A percentile compares a stretch with the other conserved stretches of the same genome.
Evolutionary conservation across 1,139 yeast genomes (phyloP).

Genomic region (Pneumocystis canis): DNA sequence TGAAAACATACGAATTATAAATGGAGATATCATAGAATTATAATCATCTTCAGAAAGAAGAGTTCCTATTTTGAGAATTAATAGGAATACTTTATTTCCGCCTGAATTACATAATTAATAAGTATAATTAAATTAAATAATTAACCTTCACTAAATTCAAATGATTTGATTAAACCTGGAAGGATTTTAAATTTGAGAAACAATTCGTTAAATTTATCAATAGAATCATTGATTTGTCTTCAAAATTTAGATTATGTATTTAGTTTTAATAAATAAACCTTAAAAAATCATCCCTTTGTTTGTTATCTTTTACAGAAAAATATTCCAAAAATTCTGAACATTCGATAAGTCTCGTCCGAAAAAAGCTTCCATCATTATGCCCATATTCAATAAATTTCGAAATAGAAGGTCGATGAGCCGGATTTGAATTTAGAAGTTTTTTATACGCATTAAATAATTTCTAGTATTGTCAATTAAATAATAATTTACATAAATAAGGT

Average conservation of each 20-base stretch:
- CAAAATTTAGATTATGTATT: background rate
- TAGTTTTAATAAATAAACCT: background rate
- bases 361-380: constrained; percentile 23
- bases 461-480: background rate
- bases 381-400: constrained; percentile 39
- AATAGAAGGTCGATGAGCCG: constrained; percentile 31
- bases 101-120: constrained; percentile 7
- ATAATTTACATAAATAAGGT: constrained; percentile 14
- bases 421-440: constrained; percentile 19
- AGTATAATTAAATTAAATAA: background rate
- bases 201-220: constrained; percentile 38
- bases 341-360: constrained; percentile 34
- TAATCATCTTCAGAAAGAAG: constrained; percentile 31
- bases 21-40: constrained; percentile 41
- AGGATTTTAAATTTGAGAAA: constrained; percentile 48
- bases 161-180: constrained; percentile 45
- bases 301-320: constrained; percentile 41
- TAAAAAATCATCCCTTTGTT: constrained; percentile 37
- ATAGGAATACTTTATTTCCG: constrained; percentile 13
- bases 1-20: constrained; percentile 46
- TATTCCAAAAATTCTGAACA: constrained; percentile 29
- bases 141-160: constrained; percentile 20
- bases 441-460: constrained; percentile 12
- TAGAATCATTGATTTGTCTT: constrained; percentile 26
- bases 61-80: constrained; percentile 25